Percentiles rank a stretch among this genome's conserved stretches.
Conservation (phyloP, 768 basidiomycete species). For the Lentinula aciculospora region DNA sequence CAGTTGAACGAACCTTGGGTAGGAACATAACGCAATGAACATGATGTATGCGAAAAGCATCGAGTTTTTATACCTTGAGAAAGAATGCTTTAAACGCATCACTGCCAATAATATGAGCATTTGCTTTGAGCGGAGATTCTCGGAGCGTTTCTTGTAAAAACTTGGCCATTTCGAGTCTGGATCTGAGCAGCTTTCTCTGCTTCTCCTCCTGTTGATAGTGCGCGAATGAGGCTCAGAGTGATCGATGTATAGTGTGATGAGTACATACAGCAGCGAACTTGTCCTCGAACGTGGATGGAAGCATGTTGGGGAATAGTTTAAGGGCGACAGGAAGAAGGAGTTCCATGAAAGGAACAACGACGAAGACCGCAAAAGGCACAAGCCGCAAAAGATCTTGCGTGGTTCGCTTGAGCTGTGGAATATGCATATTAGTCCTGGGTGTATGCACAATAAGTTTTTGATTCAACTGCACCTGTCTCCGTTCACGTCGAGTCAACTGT, state of each 20-base stretch:
- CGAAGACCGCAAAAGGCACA: constrained; percentile 91
- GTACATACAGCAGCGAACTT: constrained; percentile 81
- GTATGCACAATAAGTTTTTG: background rate
- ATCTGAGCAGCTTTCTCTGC: constrained; percentile 89
- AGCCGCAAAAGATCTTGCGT: constrained; percentile 90
- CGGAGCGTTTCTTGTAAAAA: constrained; percentile 97
- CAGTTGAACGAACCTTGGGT: constrained; percentile 80
- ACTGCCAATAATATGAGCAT: constrained; percentile 86
- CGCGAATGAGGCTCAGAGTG: background rate
- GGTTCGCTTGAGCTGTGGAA: constrained; percentile 75
- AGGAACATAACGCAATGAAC: background rate
- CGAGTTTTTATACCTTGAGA: constrained; percentile 65
- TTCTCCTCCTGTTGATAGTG: constrained; percentile 76
- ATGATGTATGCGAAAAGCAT: background rate
- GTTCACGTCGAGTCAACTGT: constrained; percentile 85
- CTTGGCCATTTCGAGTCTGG: constrained; percentile 97
- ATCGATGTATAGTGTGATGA: background rate
- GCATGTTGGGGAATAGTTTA: constrained; percentile 97
- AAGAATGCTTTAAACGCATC: constrained; percentile 99
- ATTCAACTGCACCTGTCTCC: constrained; percentile 68
- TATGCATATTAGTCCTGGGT: background rate
- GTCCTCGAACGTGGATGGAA: constrained; percentile 97
- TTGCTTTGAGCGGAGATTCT: constrained; percentile 89
- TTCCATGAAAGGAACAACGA: constrained; percentile 99
- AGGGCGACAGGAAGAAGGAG: constrained; percentile 91